These are phyloP conservation scores for Kuraishia capsulata DNA, from an alignment of 805 yeast species.

Conservation along the genomic window DNA sequence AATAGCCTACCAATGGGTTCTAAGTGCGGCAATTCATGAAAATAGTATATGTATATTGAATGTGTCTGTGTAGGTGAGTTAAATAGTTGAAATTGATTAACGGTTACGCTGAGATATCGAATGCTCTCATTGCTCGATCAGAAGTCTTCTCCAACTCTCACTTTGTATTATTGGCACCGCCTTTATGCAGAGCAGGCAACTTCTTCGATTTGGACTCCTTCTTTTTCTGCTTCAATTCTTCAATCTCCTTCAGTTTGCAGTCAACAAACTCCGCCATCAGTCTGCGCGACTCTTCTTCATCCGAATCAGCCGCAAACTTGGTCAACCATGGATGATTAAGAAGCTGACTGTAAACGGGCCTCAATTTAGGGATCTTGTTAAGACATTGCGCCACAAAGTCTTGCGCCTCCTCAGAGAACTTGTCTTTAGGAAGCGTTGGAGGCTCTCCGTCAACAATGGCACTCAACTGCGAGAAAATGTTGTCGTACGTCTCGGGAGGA, in stretches of 20 bases:
- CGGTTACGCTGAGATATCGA: too few species aligned
- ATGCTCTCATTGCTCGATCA: too few species aligned
- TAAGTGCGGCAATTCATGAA: too few species aligned
- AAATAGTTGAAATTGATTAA: too few species aligned
- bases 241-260: constrained; percentile 21
- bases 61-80: too few species aligned
- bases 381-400: constrained; percentile 73
- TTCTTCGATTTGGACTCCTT: constrained; percentile 3
- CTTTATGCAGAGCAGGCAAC: constrained; percentile 15
- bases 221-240: constrained; percentile 14
- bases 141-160: too few species aligned
- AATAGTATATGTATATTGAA: too few species aligned
- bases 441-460: constrained; percentile 97
- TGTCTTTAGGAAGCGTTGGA: constrained; percentile 59
- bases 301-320: constrained; percentile 30
- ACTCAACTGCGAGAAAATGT: constrained; percentile 84
- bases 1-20: too few species aligned
- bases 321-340: constrained; percentile 80
- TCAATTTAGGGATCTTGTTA: constrained; percentile 66
- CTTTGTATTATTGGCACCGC: constrained; percentile 2
- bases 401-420: constrained; percentile 68
- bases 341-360: constrained; percentile 75
- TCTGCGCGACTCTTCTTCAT: constrained; percentile 11
- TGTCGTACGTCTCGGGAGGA: constrained; percentile 86
- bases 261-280: constrained; percentile 23